Base-by-base conservation (phyloP, 495 filamentous ascomycete species). In the Ascobolus immersus region DNA sequence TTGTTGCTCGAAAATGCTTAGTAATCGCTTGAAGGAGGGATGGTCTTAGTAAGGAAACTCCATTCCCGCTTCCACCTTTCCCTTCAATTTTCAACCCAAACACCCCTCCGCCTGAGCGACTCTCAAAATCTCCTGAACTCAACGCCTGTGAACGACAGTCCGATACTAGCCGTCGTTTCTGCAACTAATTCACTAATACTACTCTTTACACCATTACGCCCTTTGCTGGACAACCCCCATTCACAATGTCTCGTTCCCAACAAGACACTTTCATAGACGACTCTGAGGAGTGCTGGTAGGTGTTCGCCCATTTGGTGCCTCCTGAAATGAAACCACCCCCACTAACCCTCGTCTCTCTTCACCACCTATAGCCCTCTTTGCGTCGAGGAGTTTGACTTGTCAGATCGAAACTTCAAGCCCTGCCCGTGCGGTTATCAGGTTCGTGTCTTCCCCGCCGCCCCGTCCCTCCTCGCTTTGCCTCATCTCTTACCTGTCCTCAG, bases 381-480 rank as follows among this genome's bases (percentile, higher is more conserved):
- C 57, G 86, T 99, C 52, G 89, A 99, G 59, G 89, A 94, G 60
- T 81, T 94, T 49, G 89, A 94, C 51, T 70, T 93, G 25, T 81
- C 78, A 19, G 89, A 99, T 58, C 76, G 77, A 53, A 90, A 89
- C 59, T 99, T 99, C 56, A 74, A 69, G 44, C 89, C 89, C 39
- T 99, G 89, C 59, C 89, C 84, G 17, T 99, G 86, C 52, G 89
- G 89, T 23, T 99, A 94, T 48, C 81, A 93, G 64, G 86, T 94
- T 68, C 15, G n/a, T 31, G 10, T 31, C 18, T 10, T 31, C n/a
- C 6, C 27, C 33, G 33, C 35, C 24, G 13, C 19, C 28, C 21
- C 7, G 11, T 3, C 18, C n/a, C 11, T n/a, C 15, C 42, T 48
- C 34, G 48, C 35, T 17, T 33, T 11, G 12, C 22, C 11, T 20